Evolutionary conservation across 257 asterid species (phyloP), one percentile per base, ranked within the genome.

Genomic region (Solanum chiquidenum): DNA sequence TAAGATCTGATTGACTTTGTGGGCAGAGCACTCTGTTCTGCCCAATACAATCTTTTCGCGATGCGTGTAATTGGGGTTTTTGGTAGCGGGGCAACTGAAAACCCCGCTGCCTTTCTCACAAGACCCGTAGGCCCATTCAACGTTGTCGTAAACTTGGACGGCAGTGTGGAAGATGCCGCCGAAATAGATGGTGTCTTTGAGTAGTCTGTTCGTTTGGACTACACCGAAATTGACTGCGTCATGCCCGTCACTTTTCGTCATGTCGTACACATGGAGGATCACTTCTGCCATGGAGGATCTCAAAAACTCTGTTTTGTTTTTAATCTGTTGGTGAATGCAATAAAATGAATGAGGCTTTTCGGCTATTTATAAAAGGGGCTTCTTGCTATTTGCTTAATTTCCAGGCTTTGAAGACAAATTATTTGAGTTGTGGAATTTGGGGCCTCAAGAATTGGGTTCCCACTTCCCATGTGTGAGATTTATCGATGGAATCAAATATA

Each of bases 121-220:
- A 13, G 31, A n/a, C 16, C 83, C 35, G 37, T 86, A 86, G n/a
- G 83, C 71, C 88, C 88, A 86, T 86, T 86, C 88, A 2, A 40
- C 88, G 31, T 71, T 77, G 49, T 44, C 88, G 64, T 86, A 71
- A 46, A 86, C 29, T 74, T 86, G 83, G 49, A 86, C 88, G 1
- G 52, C 88, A 7, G 33, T 72, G 55, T 86, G 88, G 64, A 86
- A 86, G 69, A 86, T 35, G 25, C 88, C 88, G 12, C 88, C 88
- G 18, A 86, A 34, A 31, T 33, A 27, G 34, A 86, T 42, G 35
- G 21, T 69, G 33, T 86, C 71, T 46, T 86, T 86, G 42, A 66
- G 40, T 23, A 46, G 69, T 33, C 7, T 86, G 83, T 86, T 86
- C 71, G 31, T 44, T 34, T 86, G 88, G 64, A 86, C 88, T 72